phyloP scores from a whole-genome alignment of 225 moss, liverwort and hornwort species.

The Physcomitrellopsis africana region DNA sequence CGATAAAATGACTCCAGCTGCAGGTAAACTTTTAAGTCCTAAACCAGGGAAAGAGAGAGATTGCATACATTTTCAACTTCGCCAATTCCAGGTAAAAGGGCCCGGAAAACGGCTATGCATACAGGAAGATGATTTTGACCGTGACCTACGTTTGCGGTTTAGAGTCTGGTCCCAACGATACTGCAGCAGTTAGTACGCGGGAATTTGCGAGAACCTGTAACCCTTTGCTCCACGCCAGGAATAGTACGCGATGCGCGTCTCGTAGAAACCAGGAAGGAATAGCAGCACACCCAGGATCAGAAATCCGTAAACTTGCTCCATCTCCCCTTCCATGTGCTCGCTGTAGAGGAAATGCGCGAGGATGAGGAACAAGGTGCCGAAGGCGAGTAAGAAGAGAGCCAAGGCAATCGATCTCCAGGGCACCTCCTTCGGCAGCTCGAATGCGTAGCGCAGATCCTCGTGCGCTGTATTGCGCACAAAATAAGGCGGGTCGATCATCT shows the following conservation, averaged over 20 bases:
- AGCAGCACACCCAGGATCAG: conserved; percentile 75
- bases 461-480: conserved; percentile 37
- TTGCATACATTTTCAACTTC: too few species aligned
- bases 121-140: conserved; percentile 9
- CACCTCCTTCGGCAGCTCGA: conserved; percentile 61
- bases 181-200: conserved; percentile 52
- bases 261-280: conserved; percentile 95
- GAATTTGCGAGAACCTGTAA: conserved; percentile 70
- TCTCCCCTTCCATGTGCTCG: conserved; percentile 88
- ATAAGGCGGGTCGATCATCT: conserved; percentile 18
- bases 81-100: neutral
- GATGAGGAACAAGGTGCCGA: conserved; percentile 77
- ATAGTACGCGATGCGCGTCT: conserved; percentile 94
- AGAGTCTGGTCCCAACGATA: neutral
- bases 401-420: conserved; percentile 86
- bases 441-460: conserved; percentile 82
- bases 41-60: neutral
- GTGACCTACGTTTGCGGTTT: neutral
- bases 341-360: conserved; percentile 80
- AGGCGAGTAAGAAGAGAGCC: conserved; percentile 72
- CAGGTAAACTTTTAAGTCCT: neutral
- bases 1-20: conserved; percentile 4
- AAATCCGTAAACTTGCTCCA: conserved; percentile 81
- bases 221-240: conserved; percentile 80
- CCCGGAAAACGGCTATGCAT: neutral